phyloP scores from a whole-genome alignment of 2,329 filamentous ascomycete species.

The Trichoderma lentiforme region DNA sequence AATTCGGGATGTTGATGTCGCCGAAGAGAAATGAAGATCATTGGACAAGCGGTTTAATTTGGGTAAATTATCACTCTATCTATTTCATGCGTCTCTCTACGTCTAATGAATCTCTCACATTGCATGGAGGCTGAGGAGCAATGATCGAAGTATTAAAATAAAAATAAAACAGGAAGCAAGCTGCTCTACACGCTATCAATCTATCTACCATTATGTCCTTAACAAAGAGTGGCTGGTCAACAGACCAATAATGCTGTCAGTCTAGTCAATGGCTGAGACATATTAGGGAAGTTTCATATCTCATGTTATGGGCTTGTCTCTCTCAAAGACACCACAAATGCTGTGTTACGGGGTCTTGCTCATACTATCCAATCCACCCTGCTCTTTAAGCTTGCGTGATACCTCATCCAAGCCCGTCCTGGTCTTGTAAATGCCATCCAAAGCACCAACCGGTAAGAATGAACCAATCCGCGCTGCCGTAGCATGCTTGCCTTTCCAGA shows the following conservation, averaged over 20 bases:
- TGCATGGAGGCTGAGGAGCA: neutral
- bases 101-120: neutral
- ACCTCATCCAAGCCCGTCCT: neutral
- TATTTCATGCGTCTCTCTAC: neutral
- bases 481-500: slow-evolving; percentile 7
- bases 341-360: neutral
- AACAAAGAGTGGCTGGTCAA: neutral
- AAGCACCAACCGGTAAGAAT: neutral
- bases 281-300: neutral
- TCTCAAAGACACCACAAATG: neutral
- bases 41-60: neutral
- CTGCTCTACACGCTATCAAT: neutral
- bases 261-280: neutral
- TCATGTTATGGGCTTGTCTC: neutral
- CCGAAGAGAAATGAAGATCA: neutral
- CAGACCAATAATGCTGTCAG: neutral
- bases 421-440: neutral
- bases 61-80: neutral
- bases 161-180: neutral
- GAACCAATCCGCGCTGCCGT: neutral
- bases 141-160: neutral
- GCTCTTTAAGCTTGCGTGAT: neutral
- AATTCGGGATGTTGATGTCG: neutral
- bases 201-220: neutral
- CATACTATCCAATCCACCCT: neutral